These are phyloP conservation scores for Pseudogymnoascus sp. DNA, from an alignment of 2,329 filamentous ascomycete species.

Conservation along the genomic window DNA sequence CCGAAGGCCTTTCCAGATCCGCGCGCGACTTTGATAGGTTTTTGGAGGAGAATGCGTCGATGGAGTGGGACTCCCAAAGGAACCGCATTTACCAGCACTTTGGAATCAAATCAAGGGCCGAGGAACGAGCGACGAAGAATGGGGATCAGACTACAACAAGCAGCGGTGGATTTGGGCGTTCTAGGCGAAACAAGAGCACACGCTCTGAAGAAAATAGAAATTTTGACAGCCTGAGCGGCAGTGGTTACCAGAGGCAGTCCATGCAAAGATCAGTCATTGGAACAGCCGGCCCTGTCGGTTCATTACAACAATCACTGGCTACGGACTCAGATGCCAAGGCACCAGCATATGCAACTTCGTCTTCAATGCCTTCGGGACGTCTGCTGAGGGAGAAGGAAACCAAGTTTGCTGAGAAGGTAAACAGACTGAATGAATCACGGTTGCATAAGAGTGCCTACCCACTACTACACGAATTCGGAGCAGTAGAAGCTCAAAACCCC, in stretches of 20 bases:
- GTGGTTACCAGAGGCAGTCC: conserved; percentile 59
- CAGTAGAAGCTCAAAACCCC: conserved; percentile 61
- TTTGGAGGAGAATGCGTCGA: conserved; percentile 85
- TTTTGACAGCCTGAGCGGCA: conserved; percentile 45
- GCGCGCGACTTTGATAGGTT: conserved; percentile 89
- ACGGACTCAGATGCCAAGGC: conserved; percentile 57
- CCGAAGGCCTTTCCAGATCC: conserved; percentile 82
- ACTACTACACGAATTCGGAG: conserved; percentile 65
- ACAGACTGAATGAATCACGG: conserved; percentile 66
- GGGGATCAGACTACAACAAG: conserved; percentile 28
- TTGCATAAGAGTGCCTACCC: conserved; percentile 60
- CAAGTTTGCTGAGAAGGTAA: conserved; percentile 71
- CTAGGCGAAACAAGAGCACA: conserved; percentile 27
- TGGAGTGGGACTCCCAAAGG: conserved; percentile 93
- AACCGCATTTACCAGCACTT: conserved; percentile 95
- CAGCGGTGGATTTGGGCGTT: conserved; percentile 44
- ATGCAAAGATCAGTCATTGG: conserved; percentile 84
- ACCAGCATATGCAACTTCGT: conserved; percentile 31
- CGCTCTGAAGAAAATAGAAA: conserved; percentile 44
- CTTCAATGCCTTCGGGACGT: conserved; percentile 52
- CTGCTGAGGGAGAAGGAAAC: conserved; percentile 77
- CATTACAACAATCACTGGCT: conserved; percentile 54
- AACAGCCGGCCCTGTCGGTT: conserved; percentile 59
- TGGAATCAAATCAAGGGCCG: conserved; percentile 62
- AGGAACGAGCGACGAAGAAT: conserved; percentile 19